Base-by-base conservation (phyloP, 1,139 yeast species). In the Saccharomyces pastorianus region DNA sequence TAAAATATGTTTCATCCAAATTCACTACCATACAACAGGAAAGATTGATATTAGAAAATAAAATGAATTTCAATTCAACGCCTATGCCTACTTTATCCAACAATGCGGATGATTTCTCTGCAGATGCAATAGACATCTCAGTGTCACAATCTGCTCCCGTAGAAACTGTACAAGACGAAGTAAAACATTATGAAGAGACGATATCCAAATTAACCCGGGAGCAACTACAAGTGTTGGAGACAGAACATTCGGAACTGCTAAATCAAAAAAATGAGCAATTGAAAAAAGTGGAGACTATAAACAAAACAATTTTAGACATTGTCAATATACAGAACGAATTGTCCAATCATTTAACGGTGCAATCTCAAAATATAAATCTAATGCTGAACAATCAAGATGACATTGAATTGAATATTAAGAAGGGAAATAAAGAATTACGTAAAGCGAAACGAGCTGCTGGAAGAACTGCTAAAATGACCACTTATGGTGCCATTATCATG, bases 271-370 rank as follows among this genome's bases (percentile, higher is more conserved):
- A 80, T 17, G 82, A 82, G 51, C 95, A 90, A 60, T 72, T 91
- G 48, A 80, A 82, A 53, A 82, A 83, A 59, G 87, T 83, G 9
- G 83, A 81, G 59, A 75, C 78, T 58, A 81, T 93, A n/a, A 95
- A 90, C 66, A 78, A 77, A 56, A 82, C 96, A 2, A 83, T 91
- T 73, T 72, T 84, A 53, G 97, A 90, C 65, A 86, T 93, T 51
- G 80, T 93, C 1, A 82, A 84, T 54, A 71, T 93, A 59, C 96
- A 90, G 64, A 77, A 85, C 32, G 95, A 89, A 64, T 75, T 93
- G 57, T 79, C 90, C 3, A 75, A 84, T 51, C 96, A 91, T 65
- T 73, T 93, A 52, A 83, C 83, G 38, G 71, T 82, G 0, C 99
- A 93, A 69, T 82, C 88, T 3, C 86, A 84, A 52, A 85, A 82